Percentiles rank a stretch among this genome's conserved stretches.
Conservation (phyloP, 192 early-diverging fungal genomes). For the Gigaspora rosea region DNA sequence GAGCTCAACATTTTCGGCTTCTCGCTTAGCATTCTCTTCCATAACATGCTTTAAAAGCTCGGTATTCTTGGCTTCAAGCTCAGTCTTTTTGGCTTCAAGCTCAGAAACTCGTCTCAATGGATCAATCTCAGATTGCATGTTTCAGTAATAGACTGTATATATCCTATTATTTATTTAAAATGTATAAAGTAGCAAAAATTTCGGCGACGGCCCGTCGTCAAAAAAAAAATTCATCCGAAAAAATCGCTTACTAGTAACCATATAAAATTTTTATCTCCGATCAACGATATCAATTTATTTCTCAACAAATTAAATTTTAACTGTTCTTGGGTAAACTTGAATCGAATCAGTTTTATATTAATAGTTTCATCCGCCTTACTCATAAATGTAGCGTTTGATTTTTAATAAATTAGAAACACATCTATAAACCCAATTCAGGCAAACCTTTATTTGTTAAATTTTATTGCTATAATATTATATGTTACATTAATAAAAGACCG, state of each 20-base stretch:
- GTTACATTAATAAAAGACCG: too few relatives aligned
- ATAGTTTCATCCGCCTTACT: conserved; percentile 14
- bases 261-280: conserved; percentile 7
- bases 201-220: conserved; percentile 12
- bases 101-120: neutral
- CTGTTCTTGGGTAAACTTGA: conserved; percentile 21
- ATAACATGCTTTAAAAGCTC: neutral
- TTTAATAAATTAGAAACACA: conserved; percentile 18
- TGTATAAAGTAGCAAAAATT: neutral
- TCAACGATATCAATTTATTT: conserved; percentile 22
- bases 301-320: conserved; percentile 10
- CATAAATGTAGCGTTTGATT: conserved; percentile 19
- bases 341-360: conserved; percentile 9
- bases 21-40: conserved; percentile 11
- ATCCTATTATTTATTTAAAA: conserved; percentile 13
- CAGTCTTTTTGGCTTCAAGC: conserved; percentile 5
- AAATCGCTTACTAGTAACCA: conserved; percentile 8
- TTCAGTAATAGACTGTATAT: conserved; percentile 1
- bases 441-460: neutral
- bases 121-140: conserved; percentile 1
- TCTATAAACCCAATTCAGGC: too few relatives aligned
- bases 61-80: conserved; percentile 14
- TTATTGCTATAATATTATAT: too few relatives aligned
- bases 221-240: neutral
- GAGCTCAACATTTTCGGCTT: conserved; percentile 11